Evolutionary conservation across 176 grass and related monocot genomes (phyloP).

Genomic region (Oryza meyeriana): DNA sequence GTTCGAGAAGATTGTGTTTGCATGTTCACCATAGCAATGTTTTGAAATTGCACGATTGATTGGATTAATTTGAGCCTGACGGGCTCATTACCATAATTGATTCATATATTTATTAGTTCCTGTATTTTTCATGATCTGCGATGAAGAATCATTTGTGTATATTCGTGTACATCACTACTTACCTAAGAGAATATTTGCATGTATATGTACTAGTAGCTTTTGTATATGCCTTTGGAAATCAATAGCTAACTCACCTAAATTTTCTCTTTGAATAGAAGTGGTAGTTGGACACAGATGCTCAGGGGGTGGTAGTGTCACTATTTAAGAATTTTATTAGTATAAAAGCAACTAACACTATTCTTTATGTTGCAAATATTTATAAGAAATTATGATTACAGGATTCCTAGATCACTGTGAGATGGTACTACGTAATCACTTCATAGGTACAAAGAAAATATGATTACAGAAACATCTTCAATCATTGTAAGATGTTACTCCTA

Average conservation of each 20-base stretch:
- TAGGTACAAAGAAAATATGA: background rate
- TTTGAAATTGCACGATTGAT: slow-evolving; percentile 19
- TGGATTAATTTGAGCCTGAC: slow-evolving; percentile 15
- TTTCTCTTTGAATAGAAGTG: background rate
- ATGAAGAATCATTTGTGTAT: background rate
- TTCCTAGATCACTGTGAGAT: background rate
- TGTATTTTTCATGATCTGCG: background rate
- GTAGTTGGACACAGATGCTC: background rate
- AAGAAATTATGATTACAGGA: background rate
- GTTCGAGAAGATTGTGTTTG: slow-evolving; percentile 19
- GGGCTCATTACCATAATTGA: background rate
- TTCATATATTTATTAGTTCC: background rate
- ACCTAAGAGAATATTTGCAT: background rate
- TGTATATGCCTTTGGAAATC: background rate
- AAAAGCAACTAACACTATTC: background rate
- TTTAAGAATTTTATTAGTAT: background rate
- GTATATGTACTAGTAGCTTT: background rate
- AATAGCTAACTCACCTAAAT: background rate
- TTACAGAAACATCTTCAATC: slow-evolving; percentile 1
- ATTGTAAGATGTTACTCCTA: background rate
- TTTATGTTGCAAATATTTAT: background rate
- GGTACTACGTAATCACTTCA: background rate
- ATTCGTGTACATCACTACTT: background rate
- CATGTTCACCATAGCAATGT: background rate
- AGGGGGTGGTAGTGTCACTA: background rate